phyloP scores from a whole-genome alignment of 2,329 filamentous ascomycete species.

The Xylaria digitata region DNA sequence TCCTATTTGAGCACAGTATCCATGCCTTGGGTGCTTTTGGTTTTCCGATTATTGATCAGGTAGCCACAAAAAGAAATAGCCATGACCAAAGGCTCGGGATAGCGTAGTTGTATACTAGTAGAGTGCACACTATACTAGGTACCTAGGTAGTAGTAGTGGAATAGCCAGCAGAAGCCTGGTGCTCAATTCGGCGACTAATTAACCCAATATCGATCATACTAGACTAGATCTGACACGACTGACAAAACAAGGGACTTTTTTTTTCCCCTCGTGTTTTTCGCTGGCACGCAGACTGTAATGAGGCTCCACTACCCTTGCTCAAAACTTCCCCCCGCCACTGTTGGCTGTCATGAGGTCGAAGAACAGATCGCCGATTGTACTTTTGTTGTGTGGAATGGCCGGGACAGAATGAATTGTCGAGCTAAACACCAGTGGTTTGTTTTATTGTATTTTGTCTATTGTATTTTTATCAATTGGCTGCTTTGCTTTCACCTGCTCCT shows the following conservation, averaged over 20 bases:
- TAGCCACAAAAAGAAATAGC: constrained; percentile 33
- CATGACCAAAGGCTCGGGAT: constrained; percentile 20
- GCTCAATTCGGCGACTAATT: constrained; percentile 9
- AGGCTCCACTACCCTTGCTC: constrained; percentile 38
- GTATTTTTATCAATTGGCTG: constrained; percentile 5
- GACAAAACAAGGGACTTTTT: constrained; percentile 14
- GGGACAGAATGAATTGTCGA: background rate
- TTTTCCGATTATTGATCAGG: constrained; percentile 11
- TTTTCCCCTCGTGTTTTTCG: constrained; percentile 20
- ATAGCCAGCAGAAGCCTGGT: background rate
- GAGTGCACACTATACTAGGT: background rate
- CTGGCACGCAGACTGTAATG: constrained; percentile 29
- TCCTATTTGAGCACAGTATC: constrained; percentile 31
- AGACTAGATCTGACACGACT: constrained; percentile 9
- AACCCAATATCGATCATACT: background rate
- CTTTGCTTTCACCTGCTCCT: background rate
- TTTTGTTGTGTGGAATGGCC: constrained; percentile 12
- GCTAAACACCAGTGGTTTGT: background rate
- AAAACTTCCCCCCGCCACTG: constrained; percentile 30
- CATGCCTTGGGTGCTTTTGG: constrained; percentile 33
- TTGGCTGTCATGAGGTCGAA: constrained; percentile 5
- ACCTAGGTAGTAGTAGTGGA: background rate
- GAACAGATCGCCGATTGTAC: constrained; percentile 6
- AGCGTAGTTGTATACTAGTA: background rate
- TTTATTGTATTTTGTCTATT: background rate